These are phyloP conservation scores for Pichia exigua DNA, from an alignment of 805 yeast species.

Conservation along the genomic window DNA sequence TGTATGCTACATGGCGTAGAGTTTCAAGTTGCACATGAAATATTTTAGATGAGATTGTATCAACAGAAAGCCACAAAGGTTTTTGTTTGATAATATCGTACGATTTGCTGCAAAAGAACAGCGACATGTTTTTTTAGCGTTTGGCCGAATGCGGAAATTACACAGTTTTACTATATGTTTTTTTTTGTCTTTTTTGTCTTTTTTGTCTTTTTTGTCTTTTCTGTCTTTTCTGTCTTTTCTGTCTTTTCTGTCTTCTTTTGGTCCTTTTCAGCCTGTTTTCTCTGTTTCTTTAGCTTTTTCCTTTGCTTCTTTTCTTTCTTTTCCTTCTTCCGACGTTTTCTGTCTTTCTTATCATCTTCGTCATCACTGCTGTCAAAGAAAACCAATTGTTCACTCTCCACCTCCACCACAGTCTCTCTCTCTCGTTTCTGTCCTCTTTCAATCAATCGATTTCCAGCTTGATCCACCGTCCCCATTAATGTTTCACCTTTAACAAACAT, in stretches of 20 bases:
- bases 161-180: too few relatives aligned
- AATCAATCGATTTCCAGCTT: constrained; percentile 13
- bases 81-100: too few relatives aligned
- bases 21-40: too few relatives aligned
- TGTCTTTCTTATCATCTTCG: constrained; percentile 18
- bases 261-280: constrained; percentile 13
- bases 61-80: too few relatives aligned
- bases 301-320: constrained; percentile 18
- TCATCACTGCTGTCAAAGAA: constrained; percentile 20
- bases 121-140: background rate
- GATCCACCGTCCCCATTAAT: constrained; percentile 60
- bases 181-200: constrained; percentile 11
- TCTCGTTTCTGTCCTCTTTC: constrained; percentile 3
- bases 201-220: constrained; percentile 19
- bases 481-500: constrained; percentile 89
- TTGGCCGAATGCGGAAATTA: background rate
- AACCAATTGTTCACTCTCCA: constrained; percentile 13
- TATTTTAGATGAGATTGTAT: too few relatives aligned
- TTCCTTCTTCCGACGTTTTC: constrained; percentile 18
- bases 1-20: too few relatives aligned
- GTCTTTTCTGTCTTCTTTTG: constrained; percentile 11
- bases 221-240: constrained; percentile 18
- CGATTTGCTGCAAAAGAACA: too few relatives aligned
- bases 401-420: constrained; percentile 5
- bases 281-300: background rate